Base-by-base conservation (phyloP, 768 basidiomycete species). In the Kwoniella sp. region DNA sequence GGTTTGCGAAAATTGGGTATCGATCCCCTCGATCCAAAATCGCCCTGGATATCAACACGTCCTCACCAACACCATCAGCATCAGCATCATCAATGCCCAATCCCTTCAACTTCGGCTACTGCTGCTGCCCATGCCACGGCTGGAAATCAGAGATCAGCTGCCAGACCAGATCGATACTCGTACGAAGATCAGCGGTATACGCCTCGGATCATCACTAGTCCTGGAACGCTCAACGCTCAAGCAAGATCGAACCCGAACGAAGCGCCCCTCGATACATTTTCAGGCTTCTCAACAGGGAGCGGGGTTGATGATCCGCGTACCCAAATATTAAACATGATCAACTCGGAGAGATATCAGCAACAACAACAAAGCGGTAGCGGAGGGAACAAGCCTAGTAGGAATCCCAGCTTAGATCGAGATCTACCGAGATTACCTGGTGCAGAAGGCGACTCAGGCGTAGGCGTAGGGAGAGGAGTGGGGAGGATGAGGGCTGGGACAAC, bases 1-100 rank as follows among this genome's bases (percentile, higher is more conserved):
- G 70, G 70, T 41, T 41, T 71, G 29, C 47, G 58, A 31, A 64
- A 63, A 41, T 25, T 71, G 45, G 66, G 63, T 22, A 51, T 64
- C 12, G 31, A 52, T 23, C 50, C 57, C 8, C 22, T 50, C 15
- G 23, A 29, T 45, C 41, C 41, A 4, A 60, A 50, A 60, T 25
- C 50, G 12, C 52, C 30, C 45, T 17, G 58, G 41, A 45, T 45
- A 7, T 25, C 45, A 20, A 15, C 28, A 50, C 58, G 41, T n/a
- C 41, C 47, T 13, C 47, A 28, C 17, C 29, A 28, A 9, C 58
- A 25, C 22, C 63, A 26, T 23, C 31, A 53, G n/a, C 55, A 26
- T 52, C 25, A 23, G 52, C 55, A 34, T 31, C 55, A 31, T 4
- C 28, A 28, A 20, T 20, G 17, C 20, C 47, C 47, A n/a, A n/a